Evolutionary conservation across 2,329 filamentous ascomycete genomes (phyloP).

Genomic region (Xylariaceae sp.): DNA sequence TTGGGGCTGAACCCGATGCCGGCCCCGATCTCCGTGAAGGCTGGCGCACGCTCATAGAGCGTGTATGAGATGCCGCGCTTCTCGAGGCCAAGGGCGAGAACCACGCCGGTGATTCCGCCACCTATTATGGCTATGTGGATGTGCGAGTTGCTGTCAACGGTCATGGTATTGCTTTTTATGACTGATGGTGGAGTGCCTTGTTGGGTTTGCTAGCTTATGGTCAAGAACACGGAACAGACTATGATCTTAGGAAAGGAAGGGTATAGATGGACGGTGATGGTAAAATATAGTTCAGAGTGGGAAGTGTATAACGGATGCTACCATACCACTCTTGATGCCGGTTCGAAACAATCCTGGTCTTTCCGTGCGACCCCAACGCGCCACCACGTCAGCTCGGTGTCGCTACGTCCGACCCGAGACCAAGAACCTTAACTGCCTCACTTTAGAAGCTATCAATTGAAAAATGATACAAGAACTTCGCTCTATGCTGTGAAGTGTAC

Average conservation of each 20-base stretch:
- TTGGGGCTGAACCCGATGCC: slow-evolving; percentile 61
- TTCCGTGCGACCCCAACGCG: neutral
- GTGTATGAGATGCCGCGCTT: slow-evolving; percentile 50
- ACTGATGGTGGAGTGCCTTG: neutral
- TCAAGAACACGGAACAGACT: too few species aligned
- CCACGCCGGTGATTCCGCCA: slow-evolving; percentile 58
- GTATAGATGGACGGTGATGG: too few species aligned
- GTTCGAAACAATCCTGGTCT: neutral
- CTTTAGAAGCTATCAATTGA: too few species aligned
- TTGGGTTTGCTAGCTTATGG: too few species aligned
- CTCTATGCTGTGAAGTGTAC: too few species aligned
- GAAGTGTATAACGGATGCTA: neutral
- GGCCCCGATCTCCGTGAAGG: slow-evolving; percentile 56
- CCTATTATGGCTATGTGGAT: slow-evolving; percentile 55
- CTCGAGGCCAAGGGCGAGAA: slow-evolving; percentile 55
- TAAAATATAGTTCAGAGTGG: too few species aligned
- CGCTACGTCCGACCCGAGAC: neutral
- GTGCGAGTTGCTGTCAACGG: neutral
- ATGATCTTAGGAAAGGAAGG: too few species aligned
- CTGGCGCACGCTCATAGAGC: slow-evolving; percentile 54
- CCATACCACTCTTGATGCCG: neutral
- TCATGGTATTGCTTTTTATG: slow-evolving; percentile 7
- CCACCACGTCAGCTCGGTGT: neutral
- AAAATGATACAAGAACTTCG: too few species aligned
- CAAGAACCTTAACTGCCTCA: too few species aligned